Conservation (phyloP, 352 stramenopile genomes). For the Globisporangium rhizosaccharum region DNA sequence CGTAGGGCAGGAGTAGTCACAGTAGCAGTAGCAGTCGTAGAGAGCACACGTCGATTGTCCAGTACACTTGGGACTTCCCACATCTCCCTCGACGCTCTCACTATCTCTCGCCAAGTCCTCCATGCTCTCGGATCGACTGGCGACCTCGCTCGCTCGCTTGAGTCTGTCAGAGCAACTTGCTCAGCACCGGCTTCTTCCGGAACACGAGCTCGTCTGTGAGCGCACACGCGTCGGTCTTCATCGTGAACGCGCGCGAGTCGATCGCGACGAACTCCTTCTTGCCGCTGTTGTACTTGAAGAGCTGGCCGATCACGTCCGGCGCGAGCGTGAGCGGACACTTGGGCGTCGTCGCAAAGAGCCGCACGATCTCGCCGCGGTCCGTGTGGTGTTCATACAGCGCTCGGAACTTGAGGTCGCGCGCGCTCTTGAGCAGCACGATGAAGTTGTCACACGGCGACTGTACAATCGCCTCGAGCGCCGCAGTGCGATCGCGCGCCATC, state of each 20-base stretch:
- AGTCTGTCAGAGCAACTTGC: conserved; percentile 2
- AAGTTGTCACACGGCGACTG: conserved; percentile 62
- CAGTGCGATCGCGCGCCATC: conserved; percentile 45
- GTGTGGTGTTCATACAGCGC: conserved; percentile 65
- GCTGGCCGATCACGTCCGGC: conserved; percentile 44
- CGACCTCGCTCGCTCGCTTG: not conserved
- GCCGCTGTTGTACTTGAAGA: conserved; percentile 82
- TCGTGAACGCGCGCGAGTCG: conserved; percentile 60
- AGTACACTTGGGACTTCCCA: too few species aligned
- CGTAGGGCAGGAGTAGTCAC: too few species aligned
- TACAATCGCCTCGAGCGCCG: conserved; percentile 35
- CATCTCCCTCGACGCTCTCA: too few species aligned
- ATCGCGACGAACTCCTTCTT: conserved; percentile 75
- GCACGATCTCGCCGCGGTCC: conserved; percentile 30
- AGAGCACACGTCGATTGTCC: too few species aligned
- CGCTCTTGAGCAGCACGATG: conserved; percentile 66
- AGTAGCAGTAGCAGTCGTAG: too few species aligned
- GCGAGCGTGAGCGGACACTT: conserved; percentile 27
- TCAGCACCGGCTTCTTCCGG: conserved; percentile 26
- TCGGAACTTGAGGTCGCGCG: conserved; percentile 70
- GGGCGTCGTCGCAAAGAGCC: conserved; percentile 33
- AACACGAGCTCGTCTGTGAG: conserved; percentile 50
- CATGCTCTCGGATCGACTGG: too few species aligned
- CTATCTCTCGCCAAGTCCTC: too few species aligned
- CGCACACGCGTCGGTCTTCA: conserved; percentile 69